Percentiles rank a stretch among this genome's conserved stretches.
phyloP scores from a whole-genome alignment of 2,329 filamentous ascomycete genomes.

The Ceratocystis destructans region DNA sequence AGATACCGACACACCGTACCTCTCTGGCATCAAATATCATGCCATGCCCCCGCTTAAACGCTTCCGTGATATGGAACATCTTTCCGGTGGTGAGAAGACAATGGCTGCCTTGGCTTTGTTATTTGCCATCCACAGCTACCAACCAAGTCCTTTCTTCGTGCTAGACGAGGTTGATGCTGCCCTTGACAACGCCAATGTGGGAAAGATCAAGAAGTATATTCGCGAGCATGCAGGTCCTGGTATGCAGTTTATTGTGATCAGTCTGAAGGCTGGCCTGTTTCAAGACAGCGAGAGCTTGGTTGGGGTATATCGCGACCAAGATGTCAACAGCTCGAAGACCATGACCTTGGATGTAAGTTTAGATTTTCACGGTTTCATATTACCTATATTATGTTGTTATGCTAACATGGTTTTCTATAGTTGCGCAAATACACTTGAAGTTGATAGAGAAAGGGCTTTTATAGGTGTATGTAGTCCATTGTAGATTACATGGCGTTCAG shows the following conservation, averaged over 20 bases:
- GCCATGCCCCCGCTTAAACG: constrained; percentile 97
- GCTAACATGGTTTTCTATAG: constrained; percentile 13
- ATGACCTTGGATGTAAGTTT: constrained; percentile 85
- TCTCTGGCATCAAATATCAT: constrained; percentile 93
- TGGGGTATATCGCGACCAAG: constrained; percentile 89
- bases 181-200: constrained; percentile 94
- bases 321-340: constrained; percentile 79
- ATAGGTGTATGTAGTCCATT: not conserved
- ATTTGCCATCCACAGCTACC: constrained; percentile 93
- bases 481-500: not conserved
- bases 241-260: constrained; percentile 99
- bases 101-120: constrained; percentile 94
- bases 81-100: constrained; percentile 95
- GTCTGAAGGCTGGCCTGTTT: constrained; percentile 87
- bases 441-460: not conserved
- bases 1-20: constrained; percentile 90
- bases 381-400: not conserved
- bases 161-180: constrained; percentile 96
- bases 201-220: constrained; percentile 93
- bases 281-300: constrained; percentile 93
- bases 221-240: constrained; percentile 85
- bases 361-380: not conserved
- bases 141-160: constrained; percentile 93
- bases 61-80: constrained; percentile 97
- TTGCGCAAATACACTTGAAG: constrained; percentile 18